Conservation (phyloP, 441 rosid genomes). For the Populus hybrid region DNA sequence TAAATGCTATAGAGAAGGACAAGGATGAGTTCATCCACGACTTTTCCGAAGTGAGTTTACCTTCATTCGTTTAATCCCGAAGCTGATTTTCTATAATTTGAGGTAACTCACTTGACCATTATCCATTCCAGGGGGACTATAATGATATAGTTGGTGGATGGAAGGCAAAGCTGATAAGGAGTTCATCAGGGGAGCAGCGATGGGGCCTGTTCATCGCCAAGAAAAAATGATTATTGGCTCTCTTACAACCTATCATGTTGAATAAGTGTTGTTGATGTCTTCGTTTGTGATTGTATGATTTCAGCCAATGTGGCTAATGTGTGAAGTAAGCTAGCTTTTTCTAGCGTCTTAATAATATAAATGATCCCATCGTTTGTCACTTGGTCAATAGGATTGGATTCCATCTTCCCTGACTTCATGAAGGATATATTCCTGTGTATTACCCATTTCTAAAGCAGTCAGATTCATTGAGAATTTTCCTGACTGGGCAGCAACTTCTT, state of each 20-base stretch:
- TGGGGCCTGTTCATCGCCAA: slow-evolving; percentile 93
- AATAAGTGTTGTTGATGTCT: slow-evolving; percentile 11
- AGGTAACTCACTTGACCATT: neutral
- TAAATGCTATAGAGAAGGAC: slow-evolving; percentile 58
- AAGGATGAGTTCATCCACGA: slow-evolving; percentile 62
- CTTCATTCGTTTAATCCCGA: neutral
- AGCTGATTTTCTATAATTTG: neutral
- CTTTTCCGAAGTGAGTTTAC: slow-evolving; percentile 62
- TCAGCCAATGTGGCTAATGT: neutral
- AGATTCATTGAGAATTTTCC: too few species aligned
- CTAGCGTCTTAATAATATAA: neutral
- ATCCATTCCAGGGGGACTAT: slow-evolving; percentile 66
- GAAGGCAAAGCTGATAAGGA: slow-evolving; percentile 84
- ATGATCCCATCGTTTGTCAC: too few species aligned
- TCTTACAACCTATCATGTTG: neutral
- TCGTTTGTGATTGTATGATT: neutral
- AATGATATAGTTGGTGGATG: slow-evolving; percentile 91
- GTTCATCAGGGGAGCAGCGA: slow-evolving; percentile 68
- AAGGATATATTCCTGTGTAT: too few species aligned
- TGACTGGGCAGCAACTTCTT: too few species aligned
- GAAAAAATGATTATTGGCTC: slow-evolving; percentile 24
- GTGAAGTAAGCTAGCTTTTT: neutral
- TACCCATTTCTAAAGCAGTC: too few species aligned
- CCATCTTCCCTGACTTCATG: too few species aligned
- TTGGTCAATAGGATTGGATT: too few species aligned